Evolutionary conservation across 345 rosid genomes (phyloP).

Genomic region (Punica granatum): DNA sequence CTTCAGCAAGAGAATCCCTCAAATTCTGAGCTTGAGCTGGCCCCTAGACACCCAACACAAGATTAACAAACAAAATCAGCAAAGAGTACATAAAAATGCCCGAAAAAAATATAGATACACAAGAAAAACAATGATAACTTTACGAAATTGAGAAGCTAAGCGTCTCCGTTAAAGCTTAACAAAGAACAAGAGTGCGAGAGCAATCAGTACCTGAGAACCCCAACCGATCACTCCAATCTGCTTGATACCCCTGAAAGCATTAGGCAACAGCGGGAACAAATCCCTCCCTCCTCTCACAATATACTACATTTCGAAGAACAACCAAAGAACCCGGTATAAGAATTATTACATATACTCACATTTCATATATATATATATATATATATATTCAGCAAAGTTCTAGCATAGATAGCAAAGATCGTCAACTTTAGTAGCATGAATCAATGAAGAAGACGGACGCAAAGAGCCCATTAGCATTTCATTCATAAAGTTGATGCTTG

Average conservation of each 20-base stretch:
- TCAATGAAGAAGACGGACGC: too few relatives aligned
- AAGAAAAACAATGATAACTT: too few relatives aligned
- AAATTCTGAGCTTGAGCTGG: conserved; percentile 96
- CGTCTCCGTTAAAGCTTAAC: background rate
- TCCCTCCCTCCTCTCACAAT: conserved; percentile 97
- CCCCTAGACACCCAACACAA: conserved; percentile 30
- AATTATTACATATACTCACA: background rate
- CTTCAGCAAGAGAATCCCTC: conserved; percentile 89
- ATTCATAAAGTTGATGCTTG: too few relatives aligned
- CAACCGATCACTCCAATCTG: conserved; percentile 93
- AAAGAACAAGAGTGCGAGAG: background rate
- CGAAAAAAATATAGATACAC: background rate
- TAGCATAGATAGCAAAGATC: too few relatives aligned
- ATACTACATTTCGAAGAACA: conserved; percentile 30
- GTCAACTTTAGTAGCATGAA: too few relatives aligned
- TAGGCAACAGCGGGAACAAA: conserved; percentile 71
- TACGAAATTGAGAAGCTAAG: background rate
- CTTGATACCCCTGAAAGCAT: conserved; percentile 81
- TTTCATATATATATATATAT: too few relatives aligned
- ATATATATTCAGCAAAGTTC: background rate
- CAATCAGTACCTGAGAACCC: conserved; percentile 72
- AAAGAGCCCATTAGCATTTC: too few relatives aligned
- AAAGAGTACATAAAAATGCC: background rate
- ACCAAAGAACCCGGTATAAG: background rate
- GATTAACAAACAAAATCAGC: background rate